These are phyloP conservation scores for Myrmaecium sp. DNA, from an alignment of 2,329 filamentous ascomycete genomes.

Conservation along the genomic window DNA sequence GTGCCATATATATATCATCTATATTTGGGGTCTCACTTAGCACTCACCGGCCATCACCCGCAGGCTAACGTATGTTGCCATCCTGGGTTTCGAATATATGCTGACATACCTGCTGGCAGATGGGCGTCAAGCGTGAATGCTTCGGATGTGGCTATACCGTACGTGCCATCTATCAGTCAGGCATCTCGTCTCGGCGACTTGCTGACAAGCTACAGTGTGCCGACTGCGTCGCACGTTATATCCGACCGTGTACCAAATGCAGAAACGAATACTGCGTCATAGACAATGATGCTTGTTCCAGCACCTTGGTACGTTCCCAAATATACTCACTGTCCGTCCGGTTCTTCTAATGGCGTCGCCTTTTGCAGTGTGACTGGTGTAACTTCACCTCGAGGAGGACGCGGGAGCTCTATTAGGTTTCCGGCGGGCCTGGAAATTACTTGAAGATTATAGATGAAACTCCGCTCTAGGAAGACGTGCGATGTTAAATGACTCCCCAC, in stretches of 20 bases:
- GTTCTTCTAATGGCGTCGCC: constrained; percentile 1
- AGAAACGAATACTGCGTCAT: constrained; percentile 65
- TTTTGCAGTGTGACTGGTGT: constrained; percentile 21
- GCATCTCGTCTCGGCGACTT: constrained; percentile 1
- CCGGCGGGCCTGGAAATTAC: too few relatives aligned
- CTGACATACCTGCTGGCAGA: constrained; percentile 16
- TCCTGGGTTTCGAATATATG: constrained; percentile 9
- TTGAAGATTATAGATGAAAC: too few relatives aligned
- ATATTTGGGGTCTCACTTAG: too few relatives aligned
- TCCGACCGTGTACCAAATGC: constrained; percentile 56
- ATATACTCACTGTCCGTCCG: background rate
- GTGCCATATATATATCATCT: too few relatives aligned
- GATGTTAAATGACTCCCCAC: too few relatives aligned
- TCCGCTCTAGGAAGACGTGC: too few relatives aligned
- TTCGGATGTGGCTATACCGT: constrained; percentile 77
- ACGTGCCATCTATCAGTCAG: constrained; percentile 9
- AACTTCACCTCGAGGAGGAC: constrained; percentile 18
- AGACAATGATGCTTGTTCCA: constrained; percentile 67
- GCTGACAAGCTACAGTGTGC: constrained; percentile 41
- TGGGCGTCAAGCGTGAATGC: constrained; percentile 51
- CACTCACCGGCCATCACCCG: constrained; percentile 16
- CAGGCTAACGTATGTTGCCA: constrained; percentile 22
- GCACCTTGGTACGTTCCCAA: constrained; percentile 29
- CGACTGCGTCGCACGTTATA: constrained; percentile 54
- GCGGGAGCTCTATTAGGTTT: constrained; percentile 19